These are phyloP conservation scores for Suillus sp. DNA, from an alignment of 768 basidiomycete species.

Conservation along the genomic window DNA sequence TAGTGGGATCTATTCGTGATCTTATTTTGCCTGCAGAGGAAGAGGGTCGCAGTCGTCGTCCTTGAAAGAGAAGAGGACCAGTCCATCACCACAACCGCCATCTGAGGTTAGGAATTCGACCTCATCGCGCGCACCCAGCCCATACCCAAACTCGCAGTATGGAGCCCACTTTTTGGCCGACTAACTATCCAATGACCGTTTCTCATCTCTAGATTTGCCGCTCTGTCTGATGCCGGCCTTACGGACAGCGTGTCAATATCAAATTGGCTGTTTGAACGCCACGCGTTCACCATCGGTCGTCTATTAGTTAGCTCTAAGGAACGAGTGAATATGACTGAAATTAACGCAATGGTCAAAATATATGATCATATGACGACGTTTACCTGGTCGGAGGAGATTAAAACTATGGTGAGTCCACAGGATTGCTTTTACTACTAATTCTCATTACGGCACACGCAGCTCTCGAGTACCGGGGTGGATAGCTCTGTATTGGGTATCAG, in stretches of 20 bases:
- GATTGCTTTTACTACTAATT: background rate
- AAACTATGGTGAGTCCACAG: background rate
- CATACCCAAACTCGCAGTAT: background rate
- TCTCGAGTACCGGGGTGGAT: background rate
- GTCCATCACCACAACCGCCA: background rate
- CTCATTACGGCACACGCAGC: background rate
- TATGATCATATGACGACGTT: conserved; percentile 9
- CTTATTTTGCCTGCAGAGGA: background rate
- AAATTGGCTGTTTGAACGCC: conserved; percentile 7
- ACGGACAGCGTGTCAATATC: background rate
- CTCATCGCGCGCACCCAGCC: background rate
- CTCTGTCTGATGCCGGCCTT: background rate
- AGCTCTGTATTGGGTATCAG: background rate
- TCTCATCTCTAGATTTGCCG: background rate
- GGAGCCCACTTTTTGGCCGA: background rate
- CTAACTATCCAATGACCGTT: background rate
- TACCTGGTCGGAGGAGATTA: background rate
- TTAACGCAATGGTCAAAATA: background rate
- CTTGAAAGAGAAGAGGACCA: background rate
- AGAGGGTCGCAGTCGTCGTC: too few relatives aligned
- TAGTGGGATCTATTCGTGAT: background rate
- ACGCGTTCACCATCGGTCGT: background rate
- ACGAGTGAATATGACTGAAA: background rate
- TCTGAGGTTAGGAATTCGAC: background rate
- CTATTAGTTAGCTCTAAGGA: background rate